phyloP scores from a whole-genome alignment of 768 basidiomycete species.

The Pleurotus giganteus region DNA sequence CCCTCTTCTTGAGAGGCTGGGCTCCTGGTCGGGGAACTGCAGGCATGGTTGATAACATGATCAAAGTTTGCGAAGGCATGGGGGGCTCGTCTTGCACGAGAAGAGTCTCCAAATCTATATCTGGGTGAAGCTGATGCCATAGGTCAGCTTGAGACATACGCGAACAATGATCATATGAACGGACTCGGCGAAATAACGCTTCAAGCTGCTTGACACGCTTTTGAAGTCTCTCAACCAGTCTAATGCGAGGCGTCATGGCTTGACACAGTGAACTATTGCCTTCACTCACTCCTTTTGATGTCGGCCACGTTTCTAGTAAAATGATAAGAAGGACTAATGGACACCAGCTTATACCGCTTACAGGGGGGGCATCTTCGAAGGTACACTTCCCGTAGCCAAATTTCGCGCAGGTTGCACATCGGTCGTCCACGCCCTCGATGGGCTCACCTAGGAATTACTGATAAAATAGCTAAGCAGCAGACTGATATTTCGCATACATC shows the following conservation, averaged over 20 bases:
- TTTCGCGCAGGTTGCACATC: conserved; percentile 62
- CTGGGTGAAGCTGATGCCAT: conserved; percentile 45
- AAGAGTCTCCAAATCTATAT: conserved; percentile 47
- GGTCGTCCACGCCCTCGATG: conserved; percentile 57
- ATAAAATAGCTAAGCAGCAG: background rate
- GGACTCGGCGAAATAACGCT: conserved; percentile 51
- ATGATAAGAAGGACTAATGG: background rate
- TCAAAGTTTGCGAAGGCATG: background rate
- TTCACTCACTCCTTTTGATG: conserved; percentile 57
- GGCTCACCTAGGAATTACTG: conserved; percentile 54
- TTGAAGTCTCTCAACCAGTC: conserved; percentile 64
- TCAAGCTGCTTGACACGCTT: conserved; percentile 64
- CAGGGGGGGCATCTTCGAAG: conserved; percentile 64
- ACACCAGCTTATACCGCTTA: conserved; percentile 26
- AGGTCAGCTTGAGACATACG: background rate
- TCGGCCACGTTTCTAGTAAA: conserved; percentile 47
- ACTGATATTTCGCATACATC: conserved; percentile 29
- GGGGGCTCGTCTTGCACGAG: background rate
- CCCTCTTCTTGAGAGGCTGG: background rate
- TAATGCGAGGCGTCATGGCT: conserved; percentile 35
- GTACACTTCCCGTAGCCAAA: no score
- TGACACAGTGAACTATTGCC: background rate
- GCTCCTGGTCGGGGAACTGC: background rate
- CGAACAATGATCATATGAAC: conserved; percentile 8
- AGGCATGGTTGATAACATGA: background rate